Percentiles rank a stretch among this genome's conserved stretches.
Evolutionary conservation across 1,284 basidiomycete genomes (phyloP).

Genomic region (Malassezia yamatoensis): DNA sequence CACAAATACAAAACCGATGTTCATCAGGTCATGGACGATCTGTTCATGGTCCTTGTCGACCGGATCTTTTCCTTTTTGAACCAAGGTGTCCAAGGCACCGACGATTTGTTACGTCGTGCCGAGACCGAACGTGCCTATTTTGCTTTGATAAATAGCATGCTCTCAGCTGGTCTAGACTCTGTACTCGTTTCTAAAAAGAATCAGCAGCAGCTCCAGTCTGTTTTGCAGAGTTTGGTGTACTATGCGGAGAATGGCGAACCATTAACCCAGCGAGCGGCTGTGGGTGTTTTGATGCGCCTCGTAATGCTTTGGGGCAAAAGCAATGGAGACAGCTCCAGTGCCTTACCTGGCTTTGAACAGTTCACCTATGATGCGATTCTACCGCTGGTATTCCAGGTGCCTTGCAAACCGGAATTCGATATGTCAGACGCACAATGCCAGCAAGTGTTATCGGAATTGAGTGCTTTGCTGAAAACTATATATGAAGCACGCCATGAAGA

Average conservation of each 20-base stretch:
- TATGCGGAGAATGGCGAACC: slow-evolving; percentile 49
- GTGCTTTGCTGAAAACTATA: slow-evolving; percentile 64
- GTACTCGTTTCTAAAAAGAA: slow-evolving; percentile 83
- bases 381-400: slow-evolving; percentile 71
- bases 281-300: slow-evolving; percentile 63
- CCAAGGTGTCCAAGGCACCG: slow-evolving; percentile 75
- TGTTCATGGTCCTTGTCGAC: slow-evolving; percentile 72
- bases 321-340: slow-evolving; percentile 13
- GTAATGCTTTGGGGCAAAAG: slow-evolving; percentile 65
- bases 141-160: slow-evolving; percentile 68
- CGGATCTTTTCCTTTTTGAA: slow-evolving; percentile 74
- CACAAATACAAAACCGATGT: slow-evolving; percentile 83
- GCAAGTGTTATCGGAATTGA: slow-evolving; percentile 23
- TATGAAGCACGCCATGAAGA: slow-evolving; percentile 71
- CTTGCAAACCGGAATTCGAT: slow-evolving; percentile 70
- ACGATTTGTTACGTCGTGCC: slow-evolving; percentile 71
- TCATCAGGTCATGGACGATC: slow-evolving; percentile 74
- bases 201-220: slow-evolving; percentile 64
- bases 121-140: slow-evolving; percentile 87
- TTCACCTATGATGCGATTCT: slow-evolving; percentile 84
- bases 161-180: slow-evolving; percentile 63
- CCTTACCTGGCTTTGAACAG: slow-evolving; percentile 76
- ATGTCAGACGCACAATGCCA: slow-evolving; percentile 67
- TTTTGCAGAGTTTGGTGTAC: slow-evolving; percentile 57
- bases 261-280: slow-evolving; percentile 65